Conservation (phyloP, 257 asterid genomes). For the Nemophila menziesii region DNA sequence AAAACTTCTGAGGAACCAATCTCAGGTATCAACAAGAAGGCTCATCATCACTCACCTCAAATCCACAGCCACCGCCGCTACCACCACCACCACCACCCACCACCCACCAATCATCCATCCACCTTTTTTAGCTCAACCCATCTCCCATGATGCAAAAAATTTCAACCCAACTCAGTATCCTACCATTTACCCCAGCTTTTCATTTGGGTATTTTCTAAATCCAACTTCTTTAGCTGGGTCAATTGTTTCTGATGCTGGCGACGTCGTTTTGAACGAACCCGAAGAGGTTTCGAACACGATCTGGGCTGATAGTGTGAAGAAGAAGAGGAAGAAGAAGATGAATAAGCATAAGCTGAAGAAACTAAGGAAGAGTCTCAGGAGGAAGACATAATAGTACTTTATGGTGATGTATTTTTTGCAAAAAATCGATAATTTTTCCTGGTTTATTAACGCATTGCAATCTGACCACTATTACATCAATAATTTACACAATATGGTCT, state of each 20-base stretch:
- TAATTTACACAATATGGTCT: background rate
- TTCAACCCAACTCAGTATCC: conserved; percentile 6
- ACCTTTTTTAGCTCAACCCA: conserved; percentile 5
- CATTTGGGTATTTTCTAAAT: conserved; percentile 39
- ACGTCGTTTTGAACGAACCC: background rate
- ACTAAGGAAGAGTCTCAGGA: conserved; percentile 53
- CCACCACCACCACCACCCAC: conserved; percentile 14
- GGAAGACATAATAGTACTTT: conserved; percentile 31
- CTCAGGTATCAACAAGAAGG: conserved; percentile 21
- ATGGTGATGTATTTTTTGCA: conserved; percentile 20
- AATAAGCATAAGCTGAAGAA: conserved; percentile 84
- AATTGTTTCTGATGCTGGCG: conserved; percentile 14
- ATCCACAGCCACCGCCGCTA: conserved; percentile 12
- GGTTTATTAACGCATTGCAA: background rate
- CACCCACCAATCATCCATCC: conserved; percentile 9
- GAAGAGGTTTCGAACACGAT: conserved; percentile 29
- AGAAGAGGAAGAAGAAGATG: conserved; percentile 90
- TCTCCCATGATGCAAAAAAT: conserved; percentile 13
- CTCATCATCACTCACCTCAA: conserved; percentile 20
- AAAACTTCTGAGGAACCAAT: conserved; percentile 33
- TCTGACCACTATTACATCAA: background rate
- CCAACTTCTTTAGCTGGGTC: conserved; percentile 25
- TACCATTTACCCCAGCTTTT: conserved; percentile 39
- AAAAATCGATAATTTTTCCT: background rate
- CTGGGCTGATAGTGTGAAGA: conserved; percentile 78